Evolutionary conservation across 805 yeast genomes (phyloP).

Genomic region (Kluyveromyces wickerhamii): DNA sequence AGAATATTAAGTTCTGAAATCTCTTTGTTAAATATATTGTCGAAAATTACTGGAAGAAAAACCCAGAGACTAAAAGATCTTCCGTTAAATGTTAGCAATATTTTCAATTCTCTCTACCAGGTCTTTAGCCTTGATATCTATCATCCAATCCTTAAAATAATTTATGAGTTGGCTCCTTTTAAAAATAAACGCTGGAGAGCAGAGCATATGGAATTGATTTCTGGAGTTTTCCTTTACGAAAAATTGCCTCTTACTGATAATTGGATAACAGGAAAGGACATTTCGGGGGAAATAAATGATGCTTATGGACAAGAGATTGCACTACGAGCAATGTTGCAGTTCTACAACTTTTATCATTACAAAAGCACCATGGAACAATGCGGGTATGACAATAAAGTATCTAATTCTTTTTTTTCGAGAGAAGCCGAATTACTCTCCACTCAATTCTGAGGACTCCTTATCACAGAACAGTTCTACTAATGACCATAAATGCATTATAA

Average conservation of each 20-base stretch:
- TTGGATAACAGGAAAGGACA: slow-evolving; percentile 81
- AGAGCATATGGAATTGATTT: slow-evolving; percentile 85
- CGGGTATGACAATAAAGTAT: slow-evolving; percentile 42
- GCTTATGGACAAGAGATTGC: slow-evolving; percentile 84
- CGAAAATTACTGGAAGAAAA: slow-evolving; percentile 55
- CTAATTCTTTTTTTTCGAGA: slow-evolving; percentile 35
- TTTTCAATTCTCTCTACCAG: slow-evolving; percentile 35
- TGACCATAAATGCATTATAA: no score
- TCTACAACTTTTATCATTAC: slow-evolving; percentile 60
- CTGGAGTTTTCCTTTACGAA: slow-evolving; percentile 74
- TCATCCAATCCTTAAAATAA: slow-evolving; percentile 60
- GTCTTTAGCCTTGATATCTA: slow-evolving; percentile 58
- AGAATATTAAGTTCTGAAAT: slow-evolving; percentile 13
- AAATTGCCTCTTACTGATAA: slow-evolving; percentile 67
- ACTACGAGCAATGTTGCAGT: slow-evolving; percentile 66
- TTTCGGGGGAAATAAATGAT: slow-evolving; percentile 64
- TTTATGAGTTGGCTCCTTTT: slow-evolving; percentile 78
- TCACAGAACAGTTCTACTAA: no score
- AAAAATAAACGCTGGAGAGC: slow-evolving; percentile 94
- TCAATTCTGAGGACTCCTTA: slow-evolving; percentile 3
- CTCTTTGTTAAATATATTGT: slow-evolving; percentile 39
- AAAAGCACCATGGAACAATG: slow-evolving; percentile 42
- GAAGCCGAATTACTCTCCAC: slow-evolving; percentile 32
- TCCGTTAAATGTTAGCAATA: slow-evolving; percentile 26
- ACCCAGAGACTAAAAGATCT: slow-evolving; percentile 50